phyloP scores from a whole-genome alignment of 2,329 filamentous ascomycete species.

The Hymenoscyphus occultus region DNA sequence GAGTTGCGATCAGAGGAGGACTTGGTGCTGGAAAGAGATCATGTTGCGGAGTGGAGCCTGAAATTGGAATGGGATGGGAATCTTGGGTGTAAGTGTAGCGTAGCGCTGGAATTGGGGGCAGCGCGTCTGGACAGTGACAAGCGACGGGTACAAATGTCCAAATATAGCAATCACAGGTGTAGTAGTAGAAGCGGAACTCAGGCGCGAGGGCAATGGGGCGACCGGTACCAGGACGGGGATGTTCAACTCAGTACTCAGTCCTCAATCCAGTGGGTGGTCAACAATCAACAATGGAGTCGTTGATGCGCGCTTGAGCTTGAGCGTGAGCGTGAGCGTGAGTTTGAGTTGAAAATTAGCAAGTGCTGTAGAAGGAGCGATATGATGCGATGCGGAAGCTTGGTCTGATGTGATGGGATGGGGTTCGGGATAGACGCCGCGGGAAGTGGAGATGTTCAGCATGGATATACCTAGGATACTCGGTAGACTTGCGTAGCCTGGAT shows the following conservation, averaged over 20 bases:
- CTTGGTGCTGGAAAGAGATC: constrained; percentile 26
- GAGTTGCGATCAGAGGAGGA: constrained; percentile 27
- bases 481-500: not conserved
- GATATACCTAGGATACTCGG: too few relatives aligned
- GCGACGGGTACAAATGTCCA: not conserved
- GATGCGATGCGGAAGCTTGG: not conserved
- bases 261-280: too few relatives aligned
- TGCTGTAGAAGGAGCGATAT: not conserved
- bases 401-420: not conserved
- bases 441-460: not conserved
- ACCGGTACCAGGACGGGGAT: not conserved
- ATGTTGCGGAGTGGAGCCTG: constrained; percentile 18
- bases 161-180: not conserved
- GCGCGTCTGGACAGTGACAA: not conserved
- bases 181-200: not conserved
- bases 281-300: too few relatives aligned
- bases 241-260: too few relatives aligned
- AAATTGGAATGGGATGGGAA: not conserved
- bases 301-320: not conserved
- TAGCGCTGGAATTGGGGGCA: not conserved
- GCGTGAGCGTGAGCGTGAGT: not conserved
- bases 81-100: not conserved
- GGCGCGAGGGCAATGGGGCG: not conserved
- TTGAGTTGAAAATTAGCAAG: not conserved
- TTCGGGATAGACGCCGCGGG: not conserved